Evolutionary conservation across 2,329 filamentous ascomycete species (phyloP), one percentile per base, ranked within the genome.

Genomic region (Cadophora sp.): DNA sequence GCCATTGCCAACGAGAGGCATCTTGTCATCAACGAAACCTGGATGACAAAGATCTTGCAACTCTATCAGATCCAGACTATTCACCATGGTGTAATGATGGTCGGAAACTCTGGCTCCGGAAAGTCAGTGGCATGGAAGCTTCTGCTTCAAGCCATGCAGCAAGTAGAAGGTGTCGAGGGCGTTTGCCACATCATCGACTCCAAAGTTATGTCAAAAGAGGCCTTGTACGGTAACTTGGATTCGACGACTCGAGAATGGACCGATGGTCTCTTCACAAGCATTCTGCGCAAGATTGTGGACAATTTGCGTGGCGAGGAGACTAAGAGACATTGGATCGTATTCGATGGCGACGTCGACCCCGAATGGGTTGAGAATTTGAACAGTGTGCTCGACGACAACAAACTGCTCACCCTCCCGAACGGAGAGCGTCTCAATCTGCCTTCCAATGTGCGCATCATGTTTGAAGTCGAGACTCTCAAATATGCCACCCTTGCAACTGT

Each of bases 291-390:
- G 83, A 98, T 99, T 74, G 95, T 99, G 62, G 96, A 99, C 80
- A 99, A 99, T 77, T 87, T 99, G 61, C 93, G 96, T 83, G 96
- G 96, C 62, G 96, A 99, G 79, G 95, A 98, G 77, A 88, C 90
- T 36, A 99, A 99, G 82, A 89, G 96, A 65, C 96, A 99, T 80
- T 99, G 96, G 96, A 98, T 99, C 74, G 92, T 99, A 5, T 99
- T 99, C 75, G 96, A 99, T 78, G 96, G 96, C 69, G 96, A 99
- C 78, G 96, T 99, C 69, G 96, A 99, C 79, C 96, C 96, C 0
- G 96, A 98, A 79, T 99, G 96, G 96, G 96, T 99, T 72, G 96
- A 99, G 79, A 99, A 99, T 79, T 83, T 99, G 84, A 99, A 99
- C 89, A 97, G 93, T 85, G 96, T 99, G 66, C 87, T 99, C 50